These are phyloP conservation scores for Podospora tetraspora DNA, from an alignment of 495 filamentous ascomycete genomes.

Conservation along the genomic window DNA sequence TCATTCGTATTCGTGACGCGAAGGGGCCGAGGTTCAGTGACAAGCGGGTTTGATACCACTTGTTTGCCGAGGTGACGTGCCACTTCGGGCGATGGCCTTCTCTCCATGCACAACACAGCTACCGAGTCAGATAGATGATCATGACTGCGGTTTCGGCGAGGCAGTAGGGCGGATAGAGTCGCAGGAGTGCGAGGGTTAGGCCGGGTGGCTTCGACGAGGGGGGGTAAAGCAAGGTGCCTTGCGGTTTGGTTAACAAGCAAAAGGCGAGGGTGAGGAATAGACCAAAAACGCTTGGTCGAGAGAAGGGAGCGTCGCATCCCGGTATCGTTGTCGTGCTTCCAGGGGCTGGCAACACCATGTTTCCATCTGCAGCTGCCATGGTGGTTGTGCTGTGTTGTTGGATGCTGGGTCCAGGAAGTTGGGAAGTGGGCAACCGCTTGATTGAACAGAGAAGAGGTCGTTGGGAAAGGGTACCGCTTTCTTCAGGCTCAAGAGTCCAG, in stretches of 20 bases:
- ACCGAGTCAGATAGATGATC: not conserved
- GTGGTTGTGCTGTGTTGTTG: not conserved
- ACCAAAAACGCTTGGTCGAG: not conserved
- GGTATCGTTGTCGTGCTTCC: not conserved
- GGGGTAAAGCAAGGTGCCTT: not conserved
- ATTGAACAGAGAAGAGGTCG: not conserved
- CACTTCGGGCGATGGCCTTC: not conserved
- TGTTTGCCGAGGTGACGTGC: not conserved
- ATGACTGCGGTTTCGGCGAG: not conserved
- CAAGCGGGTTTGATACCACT: not conserved
- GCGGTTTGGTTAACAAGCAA: conserved; percentile 4
- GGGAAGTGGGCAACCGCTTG: no score
- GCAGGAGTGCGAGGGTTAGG: not conserved
- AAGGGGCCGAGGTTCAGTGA: not conserved
- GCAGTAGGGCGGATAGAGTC: not conserved
- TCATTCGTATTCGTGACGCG: not conserved
- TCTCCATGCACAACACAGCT: not conserved
- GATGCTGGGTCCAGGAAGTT: not conserved
- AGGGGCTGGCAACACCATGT: not conserved
- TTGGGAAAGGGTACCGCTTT: not conserved
- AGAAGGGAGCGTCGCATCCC: not conserved
- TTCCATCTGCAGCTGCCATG: not conserved
- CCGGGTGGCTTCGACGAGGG: not conserved
- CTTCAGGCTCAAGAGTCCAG: not conserved
- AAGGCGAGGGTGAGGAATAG: conserved; percentile 1